phyloP scores from a whole-genome alignment of 768 basidiomycete species.

The Leccinum longicurvipes region DNA sequence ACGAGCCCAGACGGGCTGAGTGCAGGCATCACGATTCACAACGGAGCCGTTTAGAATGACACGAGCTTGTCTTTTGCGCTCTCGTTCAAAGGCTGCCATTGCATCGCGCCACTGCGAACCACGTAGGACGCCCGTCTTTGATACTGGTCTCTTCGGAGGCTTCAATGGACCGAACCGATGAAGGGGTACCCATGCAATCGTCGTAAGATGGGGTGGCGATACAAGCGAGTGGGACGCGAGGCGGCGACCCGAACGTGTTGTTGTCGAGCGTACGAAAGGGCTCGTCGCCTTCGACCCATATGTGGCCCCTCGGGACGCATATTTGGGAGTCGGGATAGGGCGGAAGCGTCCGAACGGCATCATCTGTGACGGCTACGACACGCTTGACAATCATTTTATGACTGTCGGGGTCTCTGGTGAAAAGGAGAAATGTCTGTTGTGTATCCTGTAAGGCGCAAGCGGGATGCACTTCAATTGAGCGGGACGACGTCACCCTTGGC shows the following conservation, averaged over 20 bases:
- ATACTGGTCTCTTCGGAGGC: conserved; percentile 18
- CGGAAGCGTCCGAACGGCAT: conserved; percentile 62
- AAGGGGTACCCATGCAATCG: conserved; percentile 34
- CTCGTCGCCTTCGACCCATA: conserved; percentile 64
- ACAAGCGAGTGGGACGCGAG: conserved; percentile 14
- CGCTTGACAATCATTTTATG: conserved; percentile 60
- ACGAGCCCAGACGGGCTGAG: too few relatives aligned
- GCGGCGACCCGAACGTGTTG: conserved; percentile 68
- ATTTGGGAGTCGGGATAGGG: conserved; percentile 59
- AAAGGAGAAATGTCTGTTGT: neutral
- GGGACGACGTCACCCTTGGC: conserved; percentile 64
- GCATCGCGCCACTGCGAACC: conserved; percentile 24
- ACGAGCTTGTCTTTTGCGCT: conserved; percentile 22
- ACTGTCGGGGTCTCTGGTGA: conserved; percentile 58
- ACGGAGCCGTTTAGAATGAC: too few relatives aligned
- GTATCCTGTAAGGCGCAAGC: neutral
- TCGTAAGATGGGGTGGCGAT: neutral
- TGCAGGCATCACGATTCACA: too few relatives aligned
- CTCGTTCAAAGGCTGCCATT: conserved; percentile 33
- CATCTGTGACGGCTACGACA: conserved; percentile 60
- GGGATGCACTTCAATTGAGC: conserved; percentile 47
- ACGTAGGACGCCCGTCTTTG: conserved; percentile 19
- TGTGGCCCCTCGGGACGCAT: conserved; percentile 55
- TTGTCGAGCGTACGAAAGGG: conserved; percentile 58
- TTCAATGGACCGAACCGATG: conserved; percentile 41